Evolutionary conservation across 441 rosid genomes (phyloP).

Genomic region (Populus hybrid): DNA sequence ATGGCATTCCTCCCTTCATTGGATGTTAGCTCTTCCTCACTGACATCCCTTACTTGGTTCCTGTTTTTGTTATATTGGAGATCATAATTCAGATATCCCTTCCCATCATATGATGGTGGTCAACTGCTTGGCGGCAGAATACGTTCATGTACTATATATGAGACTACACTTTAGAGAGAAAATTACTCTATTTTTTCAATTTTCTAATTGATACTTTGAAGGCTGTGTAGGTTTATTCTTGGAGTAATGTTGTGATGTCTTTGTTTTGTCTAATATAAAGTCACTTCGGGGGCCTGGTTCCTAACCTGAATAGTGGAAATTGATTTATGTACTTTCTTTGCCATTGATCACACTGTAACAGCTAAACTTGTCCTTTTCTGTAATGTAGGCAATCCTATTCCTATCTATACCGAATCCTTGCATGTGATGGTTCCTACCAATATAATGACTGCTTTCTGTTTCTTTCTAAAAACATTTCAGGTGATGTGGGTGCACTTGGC

Average conservation of each 20-base stretch:
- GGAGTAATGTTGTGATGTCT: not conserved
- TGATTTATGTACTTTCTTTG: not conserved
- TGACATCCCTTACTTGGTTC: not conserved
- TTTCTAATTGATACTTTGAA: not conserved
- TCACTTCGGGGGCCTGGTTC: not conserved
- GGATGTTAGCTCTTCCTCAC: not conserved
- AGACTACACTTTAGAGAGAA: not conserved
- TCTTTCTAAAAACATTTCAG: constrained; percentile 29
- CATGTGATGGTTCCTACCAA: constrained; percentile 12
- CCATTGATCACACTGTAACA: not conserved
- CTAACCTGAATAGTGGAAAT: not conserved
- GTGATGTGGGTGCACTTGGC: constrained; percentile 83
- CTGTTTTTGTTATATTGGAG: not conserved
- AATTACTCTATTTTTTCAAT: not conserved
- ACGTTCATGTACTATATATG: not conserved
- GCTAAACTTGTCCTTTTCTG: not conserved
- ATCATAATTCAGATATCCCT: not conserved
- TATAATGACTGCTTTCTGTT: constrained; percentile 2
- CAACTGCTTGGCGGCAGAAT: not conserved
- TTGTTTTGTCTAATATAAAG: not conserved
- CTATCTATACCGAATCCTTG: not conserved
- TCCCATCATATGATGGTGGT: not conserved
- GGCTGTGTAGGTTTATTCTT: not conserved
- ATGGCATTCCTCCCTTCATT: not conserved
- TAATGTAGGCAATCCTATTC: constrained; percentile 7